Evolutionary conservation across 148 eudicot species (phyloP).

Genomic region (Drosera capensis): DNA sequence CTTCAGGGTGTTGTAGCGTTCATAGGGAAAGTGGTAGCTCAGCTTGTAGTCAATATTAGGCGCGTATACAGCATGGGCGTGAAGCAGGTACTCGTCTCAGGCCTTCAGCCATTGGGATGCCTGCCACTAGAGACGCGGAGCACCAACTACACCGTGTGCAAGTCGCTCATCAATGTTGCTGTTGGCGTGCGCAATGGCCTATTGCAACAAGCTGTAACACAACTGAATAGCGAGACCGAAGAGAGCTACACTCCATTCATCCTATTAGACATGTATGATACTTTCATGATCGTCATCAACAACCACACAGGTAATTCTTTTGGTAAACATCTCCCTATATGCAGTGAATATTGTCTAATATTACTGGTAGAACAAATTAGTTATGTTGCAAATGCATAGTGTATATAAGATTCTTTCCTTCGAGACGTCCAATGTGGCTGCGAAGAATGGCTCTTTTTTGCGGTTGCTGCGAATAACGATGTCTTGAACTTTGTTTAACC

Average conservation of each 20-base stretch:
- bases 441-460: no score
- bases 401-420: no score
- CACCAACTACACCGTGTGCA: slow-evolving; percentile 16
- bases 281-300: slow-evolving; percentile 31
- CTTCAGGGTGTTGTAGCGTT: neutral
- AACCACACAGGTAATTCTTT: no score
- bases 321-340: no score
- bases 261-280: slow-evolving; percentile 30
- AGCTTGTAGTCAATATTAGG: neutral
- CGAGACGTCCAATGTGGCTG: no score
- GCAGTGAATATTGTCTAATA: no score
- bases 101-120: slow-evolving; percentile 5
- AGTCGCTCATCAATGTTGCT: slow-evolving; percentile 20
- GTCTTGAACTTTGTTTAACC: no score
- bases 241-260: slow-evolving; percentile 8
- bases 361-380: no score
- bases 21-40: slow-evolving; percentile 3
- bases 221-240: slow-evolving; percentile 23
- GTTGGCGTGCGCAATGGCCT: slow-evolving; percentile 31
- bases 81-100: slow-evolving; percentile 1
- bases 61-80: neutral
- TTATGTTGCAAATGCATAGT: no score
- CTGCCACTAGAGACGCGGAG: slow-evolving; percentile 1
- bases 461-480: no score
- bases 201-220: slow-evolving; percentile 27